These are phyloP conservation scores for Uronychia binucleata DNA, from an alignment of 73 alveolate species.

Conservation along the genomic window DNA sequence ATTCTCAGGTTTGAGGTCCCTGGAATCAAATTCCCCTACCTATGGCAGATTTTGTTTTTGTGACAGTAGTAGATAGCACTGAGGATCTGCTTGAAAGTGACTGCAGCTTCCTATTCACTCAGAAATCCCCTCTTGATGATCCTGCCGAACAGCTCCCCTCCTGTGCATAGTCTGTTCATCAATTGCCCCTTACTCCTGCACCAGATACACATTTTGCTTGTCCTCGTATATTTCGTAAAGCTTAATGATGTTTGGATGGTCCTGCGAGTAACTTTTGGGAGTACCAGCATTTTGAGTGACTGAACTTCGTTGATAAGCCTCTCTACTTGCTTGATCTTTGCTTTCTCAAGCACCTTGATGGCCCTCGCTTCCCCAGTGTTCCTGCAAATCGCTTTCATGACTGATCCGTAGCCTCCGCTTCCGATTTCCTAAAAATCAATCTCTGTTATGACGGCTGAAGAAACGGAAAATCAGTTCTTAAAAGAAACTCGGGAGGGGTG, in stretches of 20 bases:
- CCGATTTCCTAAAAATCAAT: constrained; percentile 1
- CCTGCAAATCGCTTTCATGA: background rate
- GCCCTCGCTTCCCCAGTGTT: background rate
- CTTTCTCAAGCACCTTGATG: background rate
- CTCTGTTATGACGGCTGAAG: background rate
- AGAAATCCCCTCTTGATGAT: background rate
- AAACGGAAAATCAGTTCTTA: too few relatives aligned
- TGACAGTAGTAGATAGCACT: constrained; percentile 17
- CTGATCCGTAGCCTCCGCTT: background rate
- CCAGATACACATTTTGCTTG: constrained; percentile 6
- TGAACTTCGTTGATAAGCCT: constrained; percentile 14
- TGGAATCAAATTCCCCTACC: background rate
- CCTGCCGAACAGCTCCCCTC: constrained; percentile 28
- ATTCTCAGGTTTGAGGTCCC: constrained; percentile 37
- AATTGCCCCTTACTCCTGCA: constrained; percentile 22
- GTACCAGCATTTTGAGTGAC: constrained; percentile 13
- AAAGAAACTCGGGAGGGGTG: too few relatives aligned
- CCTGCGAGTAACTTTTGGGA: background rate
- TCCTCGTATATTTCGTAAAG: constrained; percentile 18
- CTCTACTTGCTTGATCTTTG: background rate
- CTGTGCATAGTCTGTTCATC: constrained; percentile 27
- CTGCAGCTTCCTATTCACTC: constrained; percentile 4
- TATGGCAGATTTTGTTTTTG: constrained; percentile 21
- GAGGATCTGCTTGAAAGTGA: constrained; percentile 12
- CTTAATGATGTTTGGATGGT: constrained; percentile 36